Percentiles rank a stretch among this genome's conserved stretches.
Evolutionary conservation across 2,329 filamentous ascomycete species (phyloP).

Genomic region (Rugonectria rugulosa): DNA sequence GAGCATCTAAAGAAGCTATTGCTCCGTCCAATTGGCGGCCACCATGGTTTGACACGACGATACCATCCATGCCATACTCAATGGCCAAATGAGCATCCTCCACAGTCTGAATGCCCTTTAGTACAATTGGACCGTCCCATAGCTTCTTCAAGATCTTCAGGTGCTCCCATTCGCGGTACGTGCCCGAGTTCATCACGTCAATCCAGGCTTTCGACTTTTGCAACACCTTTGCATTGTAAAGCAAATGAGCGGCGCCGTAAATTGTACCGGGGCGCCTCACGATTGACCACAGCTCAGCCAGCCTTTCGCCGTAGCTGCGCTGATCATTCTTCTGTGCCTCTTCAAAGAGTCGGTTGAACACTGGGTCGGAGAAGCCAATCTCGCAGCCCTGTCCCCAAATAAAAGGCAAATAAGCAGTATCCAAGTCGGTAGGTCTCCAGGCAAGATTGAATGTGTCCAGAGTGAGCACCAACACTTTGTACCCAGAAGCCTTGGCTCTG

Average conservation of each 20-base stretch:
- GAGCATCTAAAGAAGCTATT: constrained; percentile 62
- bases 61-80: constrained; percentile 47
- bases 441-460: constrained; percentile 74
- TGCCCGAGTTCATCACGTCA: constrained; percentile 43
- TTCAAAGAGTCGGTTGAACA: constrained; percentile 53
- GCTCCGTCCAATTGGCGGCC: constrained; percentile 52
- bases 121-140: constrained; percentile 63
- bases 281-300: constrained; percentile 29
- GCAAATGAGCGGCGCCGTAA: constrained; percentile 28
- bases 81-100: constrained; percentile 50
- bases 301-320: constrained; percentile 14
- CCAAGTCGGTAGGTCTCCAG: constrained; percentile 74
- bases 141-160: constrained; percentile 63
- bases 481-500: constrained; percentile 69
- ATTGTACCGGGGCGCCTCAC: constrained; percentile 31
- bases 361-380: constrained; percentile 72
- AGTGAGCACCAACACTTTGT: constrained; percentile 73
- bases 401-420: constrained; percentile 68
- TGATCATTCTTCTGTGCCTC: constrained; percentile 30
- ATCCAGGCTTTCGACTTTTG: constrained; percentile 34
- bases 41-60: constrained; percentile 53
- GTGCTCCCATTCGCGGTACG: constrained; percentile 67
- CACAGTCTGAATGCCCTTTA: constrained; percentile 51
- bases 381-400: constrained; percentile 64
- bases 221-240: constrained; percentile 13